Evolutionary conservation across 169 alveolate species (phyloP).

Genomic region (Cystoisospora suis): DNA sequence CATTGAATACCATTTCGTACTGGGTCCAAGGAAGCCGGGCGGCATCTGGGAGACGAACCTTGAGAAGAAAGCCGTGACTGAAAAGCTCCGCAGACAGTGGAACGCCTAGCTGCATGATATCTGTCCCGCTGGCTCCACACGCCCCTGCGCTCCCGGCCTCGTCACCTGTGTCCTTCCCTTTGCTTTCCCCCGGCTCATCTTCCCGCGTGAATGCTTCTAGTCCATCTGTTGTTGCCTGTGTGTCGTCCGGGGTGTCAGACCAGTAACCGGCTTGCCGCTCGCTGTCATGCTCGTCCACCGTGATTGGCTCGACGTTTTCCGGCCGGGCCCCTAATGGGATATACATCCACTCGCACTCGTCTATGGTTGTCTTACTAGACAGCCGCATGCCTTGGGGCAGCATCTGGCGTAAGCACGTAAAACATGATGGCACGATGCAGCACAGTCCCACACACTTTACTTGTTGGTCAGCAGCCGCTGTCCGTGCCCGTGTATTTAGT

Average conservation of each 20-base stretch:
- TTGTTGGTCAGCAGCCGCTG: too few species aligned
- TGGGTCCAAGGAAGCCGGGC: too few species aligned
- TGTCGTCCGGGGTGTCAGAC: too few species aligned
- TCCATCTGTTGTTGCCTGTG: too few species aligned
- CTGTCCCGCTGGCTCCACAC: not conserved
- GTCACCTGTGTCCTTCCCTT: not conserved
- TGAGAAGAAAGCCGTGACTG: slow-evolving; percentile 28
- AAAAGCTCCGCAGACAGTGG: not conserved
- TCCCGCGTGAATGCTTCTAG: too few species aligned
- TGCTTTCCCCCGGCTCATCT: too few species aligned
- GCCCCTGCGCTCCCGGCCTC: not conserved
- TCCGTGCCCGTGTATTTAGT: too few species aligned
- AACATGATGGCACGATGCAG: too few species aligned
- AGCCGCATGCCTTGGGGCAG: slow-evolving; percentile 21
- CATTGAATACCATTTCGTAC: too few species aligned
- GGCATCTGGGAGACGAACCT: not conserved
- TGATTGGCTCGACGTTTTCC: not conserved
- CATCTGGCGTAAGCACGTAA: not conserved
- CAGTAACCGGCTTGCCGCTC: too few species aligned
- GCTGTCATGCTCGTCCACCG: not conserved
- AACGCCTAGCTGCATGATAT: too few species aligned
- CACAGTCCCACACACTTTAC: too few species aligned
- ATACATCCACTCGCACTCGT: slow-evolving; percentile 23
- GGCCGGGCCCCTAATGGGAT: slow-evolving; percentile 17
- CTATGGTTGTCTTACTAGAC: not conserved